Percentiles rank a stretch among this genome's conserved stretches.
These are phyloP conservation scores for Phytophthora ramorum DNA, from an alignment of 352 stramenopile species.

Conservation along the genomic window DNA sequence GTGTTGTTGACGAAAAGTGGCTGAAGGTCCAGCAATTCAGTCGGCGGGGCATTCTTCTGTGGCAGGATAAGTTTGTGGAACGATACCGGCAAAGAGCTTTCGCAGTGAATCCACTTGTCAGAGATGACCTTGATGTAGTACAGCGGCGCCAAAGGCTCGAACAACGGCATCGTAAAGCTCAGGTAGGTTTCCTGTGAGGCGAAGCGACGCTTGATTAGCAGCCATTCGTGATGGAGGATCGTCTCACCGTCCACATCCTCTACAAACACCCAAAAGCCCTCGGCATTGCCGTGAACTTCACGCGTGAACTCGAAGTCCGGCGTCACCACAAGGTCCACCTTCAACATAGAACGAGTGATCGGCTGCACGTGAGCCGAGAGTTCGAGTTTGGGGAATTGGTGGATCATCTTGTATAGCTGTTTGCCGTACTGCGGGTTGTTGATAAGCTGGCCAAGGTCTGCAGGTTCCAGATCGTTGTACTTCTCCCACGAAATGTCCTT, in stretches of 20 bases:
- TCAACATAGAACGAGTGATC: slow-evolving; percentile 97
- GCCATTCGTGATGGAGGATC: slow-evolving; percentile 98
- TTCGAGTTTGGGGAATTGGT: slow-evolving; percentile 98
- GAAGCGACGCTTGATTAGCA: slow-evolving; percentile 93
- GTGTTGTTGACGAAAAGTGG: slow-evolving; percentile 94
- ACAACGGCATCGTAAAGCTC: slow-evolving; percentile 97
- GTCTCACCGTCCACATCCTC: slow-evolving; percentile 98
- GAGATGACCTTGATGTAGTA: slow-evolving; percentile 99
- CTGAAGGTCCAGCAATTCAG: slow-evolving; percentile 98
- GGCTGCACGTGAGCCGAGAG: slow-evolving; percentile 97
- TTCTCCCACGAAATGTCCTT: slow-evolving; percentile 99
- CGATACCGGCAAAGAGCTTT: slow-evolving; percentile 96
- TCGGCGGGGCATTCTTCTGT: slow-evolving; percentile 97
- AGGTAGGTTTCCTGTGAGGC: slow-evolving; percentile 83
- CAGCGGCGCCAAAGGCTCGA: slow-evolving; percentile 97
- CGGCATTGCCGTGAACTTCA: slow-evolving; percentile 95
- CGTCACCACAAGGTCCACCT: slow-evolving; percentile 95
- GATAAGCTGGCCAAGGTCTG: slow-evolving; percentile 97
- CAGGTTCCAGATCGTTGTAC: slow-evolving; percentile 97
- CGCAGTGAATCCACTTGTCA: slow-evolving; percentile 98
- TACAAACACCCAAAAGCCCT: slow-evolving; percentile 98
- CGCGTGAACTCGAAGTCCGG: slow-evolving; percentile 98
- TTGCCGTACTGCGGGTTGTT: slow-evolving; percentile 99
- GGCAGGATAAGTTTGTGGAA: slow-evolving; percentile 99
- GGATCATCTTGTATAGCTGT: slow-evolving; percentile 97